Conservation (phyloP, 2,329 filamentous ascomycete species). For the Sporothrix pallida region DNA sequence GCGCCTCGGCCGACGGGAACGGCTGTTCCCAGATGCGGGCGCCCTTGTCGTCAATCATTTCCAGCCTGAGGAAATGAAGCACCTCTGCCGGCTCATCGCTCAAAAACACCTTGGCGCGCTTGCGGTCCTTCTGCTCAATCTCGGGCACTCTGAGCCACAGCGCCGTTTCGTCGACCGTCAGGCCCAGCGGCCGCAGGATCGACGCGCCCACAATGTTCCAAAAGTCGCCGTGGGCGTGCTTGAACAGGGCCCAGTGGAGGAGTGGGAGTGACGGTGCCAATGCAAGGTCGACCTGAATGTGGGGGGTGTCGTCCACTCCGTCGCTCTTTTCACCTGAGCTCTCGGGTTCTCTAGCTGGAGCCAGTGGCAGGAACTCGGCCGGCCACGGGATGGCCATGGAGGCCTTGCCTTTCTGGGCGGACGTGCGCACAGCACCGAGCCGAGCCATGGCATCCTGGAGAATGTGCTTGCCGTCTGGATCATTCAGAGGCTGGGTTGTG, state of each 20-base stretch:
- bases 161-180: conserved; percentile 68
- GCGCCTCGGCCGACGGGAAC: conserved; percentile 59
- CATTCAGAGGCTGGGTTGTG: background rate
- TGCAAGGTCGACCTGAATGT: conserved; percentile 73
- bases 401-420: conserved; percentile 42
- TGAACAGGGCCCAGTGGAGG: conserved; percentile 70
- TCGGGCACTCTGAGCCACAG: conserved; percentile 71
- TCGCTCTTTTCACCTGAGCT: background rate
- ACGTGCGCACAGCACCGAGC: conserved; percentile 53
- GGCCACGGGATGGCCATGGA: conserved; percentile 65
- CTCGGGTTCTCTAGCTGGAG: background rate
- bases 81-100: conserved; percentile 61
- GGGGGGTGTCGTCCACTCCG: conserved; percentile 37
- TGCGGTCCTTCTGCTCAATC: conserved; percentile 65
- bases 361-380: conserved; percentile 29
- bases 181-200: conserved; percentile 68
- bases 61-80: conserved; percentile 68
- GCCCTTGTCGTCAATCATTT: conserved; percentile 39
- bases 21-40: conserved; percentile 55
- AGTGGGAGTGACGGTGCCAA: conserved; percentile 52
- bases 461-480: background rate
- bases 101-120: conserved; percentile 64
- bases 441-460: conserved; percentile 24
- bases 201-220: conserved; percentile 69
- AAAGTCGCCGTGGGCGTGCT: conserved; percentile 73